Base-by-base conservation (phyloP, 2,329 filamentous ascomycete genomes). In the Tothia fuscella region DNA sequence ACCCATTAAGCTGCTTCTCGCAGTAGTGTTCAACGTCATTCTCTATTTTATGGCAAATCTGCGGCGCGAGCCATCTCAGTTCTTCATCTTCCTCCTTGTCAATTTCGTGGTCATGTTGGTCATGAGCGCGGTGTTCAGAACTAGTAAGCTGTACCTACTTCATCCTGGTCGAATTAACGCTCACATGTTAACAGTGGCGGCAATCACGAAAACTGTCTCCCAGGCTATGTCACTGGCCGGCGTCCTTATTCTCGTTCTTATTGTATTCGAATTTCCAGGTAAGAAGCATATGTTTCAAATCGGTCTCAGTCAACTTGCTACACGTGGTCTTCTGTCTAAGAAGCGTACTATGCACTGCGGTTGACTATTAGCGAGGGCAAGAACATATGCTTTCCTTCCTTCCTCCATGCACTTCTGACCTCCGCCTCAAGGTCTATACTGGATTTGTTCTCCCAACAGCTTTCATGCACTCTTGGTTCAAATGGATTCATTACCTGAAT, bases 1-100 rank as follows among this genome's bases (percentile, higher is more conserved):
- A 1, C 74, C 76, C 0, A 56, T 77, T 6, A 67, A 76, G 0
- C 57, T 76, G 14, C 56, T 77, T 7, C 73, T 78, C 49, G 71
- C 77, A 2, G 49, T 69, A 6, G 57, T 78, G 4, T 80, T 80
- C 52, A 64, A 75, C 46, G 47, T 78, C 14, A 66, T 78, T 19
- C 71, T 78, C 12, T 80, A 80, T 51, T 80, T 72, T 58, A 76
- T 78, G 72, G 57, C 69, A 1, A 67, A 70, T 31, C 62, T 79
- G 5, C 59, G 67, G 17, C 60, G 71, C 22, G 75, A 72, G 0
- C 58, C 74, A 0, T 74, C 71, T 1, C 73, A 78, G 37, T 80
- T 78, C 51, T 79, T 79, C 52, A 78, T 78, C 42, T 70, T 64
- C 16, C 56, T 75, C 0, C 53, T 79, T 12, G 67, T 87, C 58